Base-by-base conservation (phyloP, 345 rosid species). In the Hibiscus tridactylites region DNA sequence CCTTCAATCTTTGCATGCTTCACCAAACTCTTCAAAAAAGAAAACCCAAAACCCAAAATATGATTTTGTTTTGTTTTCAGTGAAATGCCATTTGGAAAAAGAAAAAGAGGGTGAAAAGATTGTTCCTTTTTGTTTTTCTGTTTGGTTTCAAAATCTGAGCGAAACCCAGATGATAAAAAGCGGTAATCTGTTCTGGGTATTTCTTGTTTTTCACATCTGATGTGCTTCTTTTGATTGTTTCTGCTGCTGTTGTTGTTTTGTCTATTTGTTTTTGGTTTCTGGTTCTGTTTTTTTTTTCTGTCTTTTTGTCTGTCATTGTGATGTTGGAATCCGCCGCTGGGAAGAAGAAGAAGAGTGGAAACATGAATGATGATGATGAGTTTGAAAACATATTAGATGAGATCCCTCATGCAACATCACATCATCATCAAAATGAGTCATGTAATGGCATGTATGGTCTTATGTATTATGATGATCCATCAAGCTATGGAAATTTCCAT, bases 341-440 rank as follows among this genome's bases (percentile, higher is more conserved):
- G n/a, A n/a, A n/a, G 47, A 9, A 44, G 47, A 44, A 44, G 47
- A 44, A 62, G 70, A 50, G 29, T 47, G 68, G 61, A 28, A 54
- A 61, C 73, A 49, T 17, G 78, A 61, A 72, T 62, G 76, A 39
- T 6, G 79, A 77, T 73, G 69, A 67, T 3, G 79, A 77, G 73
- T 66, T 77, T 67, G 79, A 72, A 65, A 65, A 60, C 73, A 59
- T 77, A 72, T 77, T 77, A 61, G 61, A 77, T 60, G 79, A 72
- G 76, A 77, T 77, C 79, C 79, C 79, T 60, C 57, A 50, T 72
- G 79, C 73, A 47, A 72, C 79, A 66, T 77, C 79, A 5, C 58
- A 50, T 31, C 16, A 72, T 50, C 72, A 33, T 35, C 72, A 57
- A 33, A 29, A 44, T 58, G 79, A 57, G 69, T 69, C 69, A n/a